Evolutionary conservation across 306 rosid genomes (phyloP).

Genomic region (Trichosanthes truncata): DNA sequence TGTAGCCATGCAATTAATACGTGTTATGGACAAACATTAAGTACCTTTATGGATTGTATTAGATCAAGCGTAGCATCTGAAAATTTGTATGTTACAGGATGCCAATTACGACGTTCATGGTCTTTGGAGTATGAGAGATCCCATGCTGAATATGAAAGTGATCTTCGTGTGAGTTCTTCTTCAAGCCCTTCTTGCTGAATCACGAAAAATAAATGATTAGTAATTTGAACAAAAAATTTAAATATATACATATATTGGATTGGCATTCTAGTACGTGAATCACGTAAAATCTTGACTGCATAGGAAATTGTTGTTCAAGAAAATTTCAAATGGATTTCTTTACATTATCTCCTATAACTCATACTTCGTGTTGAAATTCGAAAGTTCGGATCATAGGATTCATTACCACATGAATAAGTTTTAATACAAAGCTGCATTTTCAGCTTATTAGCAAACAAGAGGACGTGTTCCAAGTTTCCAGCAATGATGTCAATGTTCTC

Average conservation of each 20-base stretch:
- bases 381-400: background rate
- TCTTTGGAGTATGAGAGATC: conserved; percentile 68
- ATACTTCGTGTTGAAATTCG: background rate
- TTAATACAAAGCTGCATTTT: background rate
- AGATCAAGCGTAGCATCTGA: conserved; percentile 87
- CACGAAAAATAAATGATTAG: conserved; percentile 14
- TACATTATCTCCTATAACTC: background rate
- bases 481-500: background rate
- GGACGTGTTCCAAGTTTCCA: background rate
- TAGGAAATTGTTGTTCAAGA: background rate
- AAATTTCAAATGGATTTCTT: background rate
- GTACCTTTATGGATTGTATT: conserved; percentile 34
- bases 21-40: too few relatives aligned
- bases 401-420: background rate
- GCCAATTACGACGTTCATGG: conserved; percentile 88
- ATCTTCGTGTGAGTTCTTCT: conserved; percentile 71
- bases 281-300: background rate
- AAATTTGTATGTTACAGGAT: conserved; percentile 84
- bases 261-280: background rate
- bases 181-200: conserved; percentile 78
- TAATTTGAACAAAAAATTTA: background rate
- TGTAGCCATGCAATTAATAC: too few relatives aligned
- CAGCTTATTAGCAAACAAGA: background rate
- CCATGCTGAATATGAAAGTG: conserved; percentile 78
- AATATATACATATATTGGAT: background rate